Evolutionary conservation across 2,329 filamentous ascomycete genomes (phyloP).

Genomic region (Trichoderma hamatum): DNA sequence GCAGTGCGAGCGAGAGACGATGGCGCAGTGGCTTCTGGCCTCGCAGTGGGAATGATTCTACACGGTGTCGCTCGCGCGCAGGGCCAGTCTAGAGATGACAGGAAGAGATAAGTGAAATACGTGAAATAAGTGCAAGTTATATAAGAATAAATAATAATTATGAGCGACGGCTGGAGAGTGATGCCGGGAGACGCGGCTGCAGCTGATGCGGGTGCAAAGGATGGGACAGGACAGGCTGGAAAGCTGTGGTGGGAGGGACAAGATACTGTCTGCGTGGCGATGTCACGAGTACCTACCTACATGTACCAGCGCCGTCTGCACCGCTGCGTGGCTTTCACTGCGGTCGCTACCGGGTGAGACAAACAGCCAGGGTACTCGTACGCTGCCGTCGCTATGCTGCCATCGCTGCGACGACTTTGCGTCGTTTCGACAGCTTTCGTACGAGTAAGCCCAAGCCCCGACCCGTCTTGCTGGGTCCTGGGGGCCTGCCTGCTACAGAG

Average conservation of each 20-base stretch:
- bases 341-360: background rate
- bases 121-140: no score
- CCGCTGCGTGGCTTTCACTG: background rate
- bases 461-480: background rate
- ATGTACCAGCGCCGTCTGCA: background rate
- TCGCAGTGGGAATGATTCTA: background rate
- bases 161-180: background rate
- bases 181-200: slow-evolving; percentile 10
- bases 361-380: background rate
- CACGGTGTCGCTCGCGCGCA: background rate
- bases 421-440: background rate
- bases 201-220: background rate
- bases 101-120: background rate
- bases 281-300: background rate
- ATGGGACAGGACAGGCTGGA: background rate
- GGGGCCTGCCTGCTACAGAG: background rate
- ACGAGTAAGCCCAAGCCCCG: background rate
- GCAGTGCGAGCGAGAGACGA: background rate
- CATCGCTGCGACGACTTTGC: background rate
- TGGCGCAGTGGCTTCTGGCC: background rate
- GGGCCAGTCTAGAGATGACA: background rate
- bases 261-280: background rate
- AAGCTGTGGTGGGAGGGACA: background rate
- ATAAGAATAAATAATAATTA: background rate
- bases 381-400: background rate